phyloP scores from a whole-genome alignment of 495 filamentous ascomycete species.

The Podospora tetraspora region DNA sequence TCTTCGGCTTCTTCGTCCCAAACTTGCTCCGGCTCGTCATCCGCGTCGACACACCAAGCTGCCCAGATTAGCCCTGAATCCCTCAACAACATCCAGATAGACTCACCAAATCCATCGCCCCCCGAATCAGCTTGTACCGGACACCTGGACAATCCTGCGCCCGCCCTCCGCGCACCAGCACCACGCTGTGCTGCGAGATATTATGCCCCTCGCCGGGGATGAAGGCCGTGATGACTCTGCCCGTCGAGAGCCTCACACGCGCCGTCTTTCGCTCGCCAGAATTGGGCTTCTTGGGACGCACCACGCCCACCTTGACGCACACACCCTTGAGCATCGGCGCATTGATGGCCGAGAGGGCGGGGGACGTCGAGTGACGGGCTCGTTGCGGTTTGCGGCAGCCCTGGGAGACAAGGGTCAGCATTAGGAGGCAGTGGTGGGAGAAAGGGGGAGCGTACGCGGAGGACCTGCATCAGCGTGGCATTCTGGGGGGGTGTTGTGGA shows the following conservation, averaged over 20 bases:
- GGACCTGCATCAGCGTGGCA: constrained; percentile 59
- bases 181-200: constrained; percentile 97
- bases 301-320: constrained; percentile 84
- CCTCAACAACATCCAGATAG: neutral
- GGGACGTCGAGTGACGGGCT: constrained; percentile 77
- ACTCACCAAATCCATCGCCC: constrained; percentile 90
- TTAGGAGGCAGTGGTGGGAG: neutral
- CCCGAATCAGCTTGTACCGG: constrained; percentile 86
- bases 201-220: constrained; percentile 98
- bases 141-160: constrained; percentile 98
- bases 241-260: constrained; percentile 79
- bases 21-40: constrained; percentile 88
- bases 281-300: constrained; percentile 97
- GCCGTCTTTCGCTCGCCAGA: constrained; percentile 92
- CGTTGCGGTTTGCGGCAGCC: constrained; percentile 70
- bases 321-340: constrained; percentile 89
- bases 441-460: constrained; percentile 35
- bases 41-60: constrained; percentile 88
- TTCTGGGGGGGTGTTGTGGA: constrained; percentile 45
- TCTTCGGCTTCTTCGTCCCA: constrained; percentile 97
- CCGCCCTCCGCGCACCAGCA: constrained; percentile 84
- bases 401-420: constrained; percentile 34
- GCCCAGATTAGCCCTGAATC: neutral
- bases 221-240: constrained; percentile 80
- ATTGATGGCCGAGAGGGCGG: constrained; percentile 63